phyloP scores from a whole-genome alignment of 306 rosid species.

The Ziziphus jujuba region DNA sequence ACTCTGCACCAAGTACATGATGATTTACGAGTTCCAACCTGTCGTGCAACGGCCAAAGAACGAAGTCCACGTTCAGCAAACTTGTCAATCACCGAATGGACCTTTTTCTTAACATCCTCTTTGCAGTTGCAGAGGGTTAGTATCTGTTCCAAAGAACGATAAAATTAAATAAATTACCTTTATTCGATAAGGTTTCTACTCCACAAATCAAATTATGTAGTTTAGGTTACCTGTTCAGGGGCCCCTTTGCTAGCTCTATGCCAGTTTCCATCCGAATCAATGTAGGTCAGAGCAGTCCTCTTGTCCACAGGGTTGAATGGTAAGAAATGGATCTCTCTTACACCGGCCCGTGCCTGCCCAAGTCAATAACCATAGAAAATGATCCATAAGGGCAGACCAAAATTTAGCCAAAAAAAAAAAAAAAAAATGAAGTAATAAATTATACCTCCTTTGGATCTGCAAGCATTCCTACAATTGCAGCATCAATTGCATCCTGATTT shows the following conservation, averaged over 20 bases:
- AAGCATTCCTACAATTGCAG: conserved; percentile 98
- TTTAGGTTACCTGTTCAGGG: conserved; percentile 89
- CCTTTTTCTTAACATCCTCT: conserved; percentile 74
- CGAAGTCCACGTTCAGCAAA: conserved; percentile 98
- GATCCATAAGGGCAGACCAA: background rate
- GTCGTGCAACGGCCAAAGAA: conserved; percentile 93
- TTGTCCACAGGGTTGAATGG: conserved; percentile 99
- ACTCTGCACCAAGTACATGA: conserved; percentile 7
- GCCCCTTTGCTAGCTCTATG: conserved; percentile 97
- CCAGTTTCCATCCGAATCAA: conserved; percentile 85
- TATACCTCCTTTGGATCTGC: conserved; percentile 98
- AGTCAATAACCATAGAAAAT: conserved; percentile 7
- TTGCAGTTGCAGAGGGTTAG: conserved; percentile 85
- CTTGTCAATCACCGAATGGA: conserved; percentile 75
- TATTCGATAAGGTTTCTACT: conserved; percentile 4
- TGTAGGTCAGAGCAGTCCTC: conserved; percentile 97
- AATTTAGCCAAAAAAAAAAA: background rate
- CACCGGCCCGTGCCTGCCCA: conserved; percentile 89
- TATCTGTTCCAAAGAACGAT: conserved; percentile 49
- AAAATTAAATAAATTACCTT: conserved; percentile 20
- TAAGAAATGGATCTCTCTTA: conserved; percentile 88
- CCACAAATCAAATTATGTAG: conserved; percentile 15
- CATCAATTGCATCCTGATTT: conserved; percentile 99
- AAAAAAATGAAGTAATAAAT: background rate
- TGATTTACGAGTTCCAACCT: conserved; percentile 49